A percentile compares a stretch with the other conserved stretches of the same genome.
These are phyloP conservation scores for Agaricus sinodeliciosus DNA, from an alignment of 768 basidiomycete species.

Conservation along the genomic window DNA sequence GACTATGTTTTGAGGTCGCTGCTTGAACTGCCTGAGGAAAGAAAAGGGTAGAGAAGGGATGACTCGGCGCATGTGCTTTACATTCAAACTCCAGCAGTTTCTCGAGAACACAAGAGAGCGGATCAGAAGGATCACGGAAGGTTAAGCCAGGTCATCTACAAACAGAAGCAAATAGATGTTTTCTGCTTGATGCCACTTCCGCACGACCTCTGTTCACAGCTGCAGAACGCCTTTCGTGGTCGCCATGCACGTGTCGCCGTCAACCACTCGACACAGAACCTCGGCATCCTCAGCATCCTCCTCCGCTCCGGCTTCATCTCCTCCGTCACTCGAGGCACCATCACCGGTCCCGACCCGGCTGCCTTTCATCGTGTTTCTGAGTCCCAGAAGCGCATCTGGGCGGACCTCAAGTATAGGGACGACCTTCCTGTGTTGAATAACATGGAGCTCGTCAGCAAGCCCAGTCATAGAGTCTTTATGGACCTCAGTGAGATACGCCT, in stretches of 20 bases:
- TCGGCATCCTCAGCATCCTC: constrained; percentile 89
- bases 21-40: no score
- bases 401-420: constrained; percentile 88
- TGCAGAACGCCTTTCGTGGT: constrained; percentile 90
- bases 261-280: constrained; percentile 81
- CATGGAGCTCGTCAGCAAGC: constrained; percentile 81
- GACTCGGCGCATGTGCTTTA: no score
- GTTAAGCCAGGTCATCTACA: no score
- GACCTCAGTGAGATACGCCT: constrained; percentile 62
- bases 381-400: constrained; percentile 82
- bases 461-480: constrained; percentile 78
- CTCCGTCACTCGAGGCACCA: constrained; percentile 74
- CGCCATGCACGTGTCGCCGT: constrained; percentile 74
- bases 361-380: constrained; percentile 55
- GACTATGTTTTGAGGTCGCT: no score
- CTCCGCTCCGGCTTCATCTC: constrained; percentile 87
- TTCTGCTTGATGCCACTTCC: constrained; percentile 45
- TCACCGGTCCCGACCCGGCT: constrained; percentile 55
- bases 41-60: no score
- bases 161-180: no score
- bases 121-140: no score
- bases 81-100: no score
- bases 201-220: constrained; percentile 80
- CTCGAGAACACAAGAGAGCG: no score
- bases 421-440: constrained; percentile 75